Evolutionary conservation across 1,284 basidiomycete species (phyloP).

Genomic region (Thecaphora thlaspeos): DNA sequence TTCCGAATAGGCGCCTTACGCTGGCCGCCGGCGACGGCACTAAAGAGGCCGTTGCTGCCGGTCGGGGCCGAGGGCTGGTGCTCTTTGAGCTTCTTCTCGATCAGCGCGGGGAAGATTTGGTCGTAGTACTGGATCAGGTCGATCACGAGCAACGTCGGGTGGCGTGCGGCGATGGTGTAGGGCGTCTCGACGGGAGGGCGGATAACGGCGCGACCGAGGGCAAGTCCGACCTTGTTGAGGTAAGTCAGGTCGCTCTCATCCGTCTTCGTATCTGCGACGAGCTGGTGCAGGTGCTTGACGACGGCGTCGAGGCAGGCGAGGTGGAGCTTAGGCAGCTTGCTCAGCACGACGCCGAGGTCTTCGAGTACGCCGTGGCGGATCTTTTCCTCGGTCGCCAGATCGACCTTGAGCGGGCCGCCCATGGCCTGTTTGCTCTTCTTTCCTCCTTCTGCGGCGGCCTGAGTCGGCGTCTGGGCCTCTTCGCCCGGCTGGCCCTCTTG

Average conservation of each 20-base stretch:
- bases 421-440: constrained; percentile 2
- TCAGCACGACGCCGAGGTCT: constrained; percentile 70
- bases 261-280: constrained; percentile 68
- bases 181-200: constrained; percentile 80
- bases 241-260: constrained; percentile 71
- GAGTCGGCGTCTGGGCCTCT: neutral
- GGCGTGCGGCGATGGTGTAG: constrained; percentile 74
- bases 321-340: constrained; percentile 75
- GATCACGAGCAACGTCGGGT: constrained; percentile 69
- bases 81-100: constrained; percentile 79
- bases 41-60: constrained; percentile 1
- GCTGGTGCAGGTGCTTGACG: constrained; percentile 71
- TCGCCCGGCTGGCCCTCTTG: neutral
- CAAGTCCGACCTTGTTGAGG: constrained; percentile 79
- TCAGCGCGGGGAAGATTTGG: constrained; percentile 73
- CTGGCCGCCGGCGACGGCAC: constrained; percentile 3
- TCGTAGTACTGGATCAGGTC: constrained; percentile 79
- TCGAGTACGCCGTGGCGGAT: constrained; percentile 65
- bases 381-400: constrained; percentile 71
- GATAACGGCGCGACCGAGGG: constrained; percentile 78
- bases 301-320: constrained; percentile 78
- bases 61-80: constrained; percentile 63
- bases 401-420: constrained; percentile 69
- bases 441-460: constrained; percentile 4
- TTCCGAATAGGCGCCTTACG: constrained; percentile 76